These are phyloP conservation scores for Cymbidium sinense DNA, from an alignment of 106 monocot genomes.

Conservation along the genomic window DNA sequence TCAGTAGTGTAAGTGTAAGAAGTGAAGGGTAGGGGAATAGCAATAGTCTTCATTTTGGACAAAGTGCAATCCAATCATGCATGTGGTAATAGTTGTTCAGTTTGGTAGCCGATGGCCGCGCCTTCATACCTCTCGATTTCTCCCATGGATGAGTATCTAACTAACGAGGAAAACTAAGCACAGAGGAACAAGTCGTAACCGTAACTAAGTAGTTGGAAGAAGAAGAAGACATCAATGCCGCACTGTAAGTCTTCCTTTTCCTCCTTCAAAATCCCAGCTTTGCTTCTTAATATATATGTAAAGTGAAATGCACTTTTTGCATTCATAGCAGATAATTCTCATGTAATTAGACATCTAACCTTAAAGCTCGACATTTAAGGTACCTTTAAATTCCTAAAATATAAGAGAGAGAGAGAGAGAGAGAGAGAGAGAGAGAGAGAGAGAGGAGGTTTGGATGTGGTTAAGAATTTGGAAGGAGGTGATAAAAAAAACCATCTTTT, in stretches of 20 bases:
- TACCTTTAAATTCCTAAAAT: too few relatives aligned
- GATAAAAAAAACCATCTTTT: background rate
- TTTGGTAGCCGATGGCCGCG: slow-evolving; percentile 70
- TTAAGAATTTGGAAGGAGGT: background rate
- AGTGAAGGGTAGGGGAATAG: slow-evolving; percentile 59
- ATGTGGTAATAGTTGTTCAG: slow-evolving; percentile 76
- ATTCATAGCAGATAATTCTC: too few relatives aligned
- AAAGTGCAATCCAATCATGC: slow-evolving; percentile 87
- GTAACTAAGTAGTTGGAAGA: background rate
- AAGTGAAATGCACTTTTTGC: too few relatives aligned
- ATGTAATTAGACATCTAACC: too few relatives aligned
- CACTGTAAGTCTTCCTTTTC: background rate
- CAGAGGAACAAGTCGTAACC: background rate
- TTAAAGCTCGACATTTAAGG: too few relatives aligned
- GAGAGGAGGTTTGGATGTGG: background rate
- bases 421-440: too few relatives aligned
- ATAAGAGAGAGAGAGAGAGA: too few relatives aligned
- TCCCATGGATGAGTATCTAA: slow-evolving; percentile 61
- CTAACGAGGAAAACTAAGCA: slow-evolving; percentile 22
- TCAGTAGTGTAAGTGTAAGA: slow-evolving; percentile 59
- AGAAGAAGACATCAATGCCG: background rate
- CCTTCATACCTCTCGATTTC: slow-evolving; percentile 53
- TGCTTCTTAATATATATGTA: background rate
- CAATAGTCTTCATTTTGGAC: slow-evolving; percentile 44
- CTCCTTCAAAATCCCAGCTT: background rate